A percentile compares a stretch with the other conserved stretches of the same genome.
Conservation (phyloP, 2,329 filamentous ascomycete genomes). For the Clarireedia sp. region DNA sequence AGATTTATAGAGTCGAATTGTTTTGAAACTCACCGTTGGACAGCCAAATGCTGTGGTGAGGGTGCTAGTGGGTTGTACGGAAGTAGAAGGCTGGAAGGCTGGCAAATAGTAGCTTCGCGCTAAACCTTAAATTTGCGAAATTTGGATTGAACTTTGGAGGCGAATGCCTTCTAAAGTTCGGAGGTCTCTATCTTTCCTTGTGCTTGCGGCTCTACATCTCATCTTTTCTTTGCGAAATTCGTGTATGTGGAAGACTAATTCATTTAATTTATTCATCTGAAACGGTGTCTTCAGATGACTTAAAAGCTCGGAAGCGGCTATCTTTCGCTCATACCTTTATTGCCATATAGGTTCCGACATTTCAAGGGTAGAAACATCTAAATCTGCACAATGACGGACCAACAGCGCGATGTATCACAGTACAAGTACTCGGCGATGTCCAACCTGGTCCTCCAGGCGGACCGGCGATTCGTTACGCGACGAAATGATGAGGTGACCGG, state of each 20-base stretch:
- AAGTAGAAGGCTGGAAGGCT: too few species aligned
- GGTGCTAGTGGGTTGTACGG: not conserved
- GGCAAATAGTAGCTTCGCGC: conserved; percentile 4
- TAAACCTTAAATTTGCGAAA: conserved; percentile 11
- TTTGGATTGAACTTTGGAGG: conserved; percentile 3
- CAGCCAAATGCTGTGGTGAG: too few species aligned
- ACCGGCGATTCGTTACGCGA: conserved; percentile 89
- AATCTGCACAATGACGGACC: conserved; percentile 55
- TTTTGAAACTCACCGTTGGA: too few species aligned
- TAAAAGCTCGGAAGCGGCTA: not conserved
- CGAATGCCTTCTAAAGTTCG: not conserved
- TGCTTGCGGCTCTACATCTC: not conserved
- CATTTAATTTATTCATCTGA: conserved; percentile 3
- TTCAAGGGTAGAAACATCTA: conserved; percentile 21
- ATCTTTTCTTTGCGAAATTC: not conserved
- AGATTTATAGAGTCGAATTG: too few species aligned
- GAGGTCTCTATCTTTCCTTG: not conserved
- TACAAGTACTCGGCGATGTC: conserved; percentile 99
- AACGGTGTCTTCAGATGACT: conserved; percentile 8
- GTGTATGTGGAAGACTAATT: not conserved
- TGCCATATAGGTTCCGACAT: conserved; percentile 17
- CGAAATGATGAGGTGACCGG: conserved; percentile 92
- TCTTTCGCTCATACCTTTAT: not conserved
- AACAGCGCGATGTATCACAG: conserved; percentile 78
- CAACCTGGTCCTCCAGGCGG: conserved; percentile 99